A percentile compares a stretch with the other conserved stretches of the same genome.
phyloP scores from a whole-genome alignment of 345 rosid genomes.

The Melaleuca quinquenervia region DNA sequence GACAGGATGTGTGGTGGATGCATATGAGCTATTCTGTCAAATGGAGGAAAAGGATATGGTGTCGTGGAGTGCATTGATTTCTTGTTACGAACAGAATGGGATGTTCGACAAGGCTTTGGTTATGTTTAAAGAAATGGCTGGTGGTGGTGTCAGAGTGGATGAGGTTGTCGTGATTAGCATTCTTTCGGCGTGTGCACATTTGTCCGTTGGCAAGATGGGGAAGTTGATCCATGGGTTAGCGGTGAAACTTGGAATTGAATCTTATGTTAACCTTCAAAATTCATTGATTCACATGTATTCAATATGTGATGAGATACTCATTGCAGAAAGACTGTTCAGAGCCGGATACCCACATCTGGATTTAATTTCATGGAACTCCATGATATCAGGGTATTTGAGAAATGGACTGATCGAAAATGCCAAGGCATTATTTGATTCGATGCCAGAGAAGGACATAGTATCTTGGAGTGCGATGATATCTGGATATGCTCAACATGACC shows the following conservation, averaged over 20 bases:
- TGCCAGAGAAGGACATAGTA: constrained; percentile 38
- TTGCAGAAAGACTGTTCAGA: constrained; percentile 32
- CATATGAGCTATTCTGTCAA: constrained; percentile 22
- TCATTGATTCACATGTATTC: constrained; percentile 49
- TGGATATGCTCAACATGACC: constrained; percentile 33
- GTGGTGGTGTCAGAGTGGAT: constrained; percentile 21
- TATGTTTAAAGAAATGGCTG: constrained; percentile 24
- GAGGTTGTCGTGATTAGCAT: constrained; percentile 36
- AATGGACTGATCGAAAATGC: constrained; percentile 34
- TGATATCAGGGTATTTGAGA: constrained; percentile 46
- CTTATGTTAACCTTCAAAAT: constrained; percentile 48
- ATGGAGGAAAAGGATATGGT: constrained; percentile 37
- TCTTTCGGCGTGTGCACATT: constrained; percentile 35
- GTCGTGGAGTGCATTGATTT: constrained; percentile 51
- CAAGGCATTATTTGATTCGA: constrained; percentile 27
- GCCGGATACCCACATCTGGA: constrained; percentile 17
- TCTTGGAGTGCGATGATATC: constrained; percentile 54
- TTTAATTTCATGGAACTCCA: constrained; percentile 50
- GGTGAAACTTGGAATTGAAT: constrained; percentile 28
- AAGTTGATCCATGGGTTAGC: constrained; percentile 23
- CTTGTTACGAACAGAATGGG: constrained; percentile 39
- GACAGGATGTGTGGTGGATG: constrained; percentile 28
- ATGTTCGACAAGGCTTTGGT: constrained; percentile 32
- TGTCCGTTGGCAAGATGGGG: constrained; percentile 10
- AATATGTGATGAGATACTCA: constrained; percentile 20